Percentiles rank a stretch among this genome's conserved stretches.
These are phyloP conservation scores for Podila clonocystis DNA, from an alignment of 192 early-diverging fungal species.

Conservation along the genomic window DNA sequence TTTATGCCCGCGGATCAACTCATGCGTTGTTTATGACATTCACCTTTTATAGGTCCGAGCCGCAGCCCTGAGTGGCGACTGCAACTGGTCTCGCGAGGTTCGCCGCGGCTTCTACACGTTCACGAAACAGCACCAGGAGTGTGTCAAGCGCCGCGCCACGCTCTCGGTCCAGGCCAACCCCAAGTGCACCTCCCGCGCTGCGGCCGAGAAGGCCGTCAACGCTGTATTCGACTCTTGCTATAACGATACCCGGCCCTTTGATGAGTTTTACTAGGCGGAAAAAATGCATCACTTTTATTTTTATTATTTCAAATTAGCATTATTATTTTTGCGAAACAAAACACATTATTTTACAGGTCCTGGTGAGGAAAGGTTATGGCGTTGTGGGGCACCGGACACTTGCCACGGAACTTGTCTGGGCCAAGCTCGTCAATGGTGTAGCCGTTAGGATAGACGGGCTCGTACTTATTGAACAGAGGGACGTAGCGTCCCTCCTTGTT, in stretches of 20 bases:
- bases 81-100: conserved; percentile 75
- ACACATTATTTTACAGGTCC: too few relatives aligned
- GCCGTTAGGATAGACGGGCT: conserved; percentile 34
- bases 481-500: conserved; percentile 30
- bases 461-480: conserved; percentile 34
- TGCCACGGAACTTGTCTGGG: conserved; percentile 32
- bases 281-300: neutral
- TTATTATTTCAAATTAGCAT: too few relatives aligned
- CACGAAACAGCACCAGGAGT: conserved; percentile 84
- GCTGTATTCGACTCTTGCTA: conserved; percentile 93
- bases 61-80: conserved; percentile 83
- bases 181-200: conserved; percentile 73
- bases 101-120: conserved; percentile 73
- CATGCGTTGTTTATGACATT: neutral
- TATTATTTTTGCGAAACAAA: too few relatives aligned
- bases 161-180: conserved; percentile 83
- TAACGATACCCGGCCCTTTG: conserved; percentile 94
- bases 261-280: conserved; percentile 83
- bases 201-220: conserved; percentile 88
- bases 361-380: too few relatives aligned
- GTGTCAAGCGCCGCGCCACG: conserved; percentile 88
- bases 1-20: neutral
- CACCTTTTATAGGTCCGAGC: conserved; percentile 68
- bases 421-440: conserved; percentile 46
- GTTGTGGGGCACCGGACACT: conserved; percentile 19